phyloP scores from a whole-genome alignment of 1,284 basidiomycete species.

The Sanghuangporus baumii region DNA sequence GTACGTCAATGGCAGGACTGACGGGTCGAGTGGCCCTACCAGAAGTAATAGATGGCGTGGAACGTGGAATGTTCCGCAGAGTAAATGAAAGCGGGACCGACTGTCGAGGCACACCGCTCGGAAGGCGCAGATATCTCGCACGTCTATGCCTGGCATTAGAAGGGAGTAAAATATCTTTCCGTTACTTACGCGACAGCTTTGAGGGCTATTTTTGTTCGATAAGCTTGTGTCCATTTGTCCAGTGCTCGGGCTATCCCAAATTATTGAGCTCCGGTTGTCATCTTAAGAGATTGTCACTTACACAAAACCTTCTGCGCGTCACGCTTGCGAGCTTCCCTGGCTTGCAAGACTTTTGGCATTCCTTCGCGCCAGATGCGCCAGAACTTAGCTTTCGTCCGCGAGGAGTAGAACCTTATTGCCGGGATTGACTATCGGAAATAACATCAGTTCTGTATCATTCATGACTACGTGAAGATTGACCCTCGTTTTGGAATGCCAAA shows the following conservation, averaged over 20 bases:
- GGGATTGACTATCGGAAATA: constrained; percentile 53
- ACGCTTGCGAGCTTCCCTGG: constrained; percentile 57
- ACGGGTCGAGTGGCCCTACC: constrained; percentile 8
- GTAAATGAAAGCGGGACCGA: constrained; percentile 15
- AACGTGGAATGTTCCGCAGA: constrained; percentile 6
- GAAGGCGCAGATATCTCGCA: constrained; percentile 65
- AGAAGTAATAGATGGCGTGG: constrained; percentile 12
- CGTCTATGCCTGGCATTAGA: constrained; percentile 33
- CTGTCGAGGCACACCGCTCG: constrained; percentile 27
- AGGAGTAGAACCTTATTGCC: constrained; percentile 66
- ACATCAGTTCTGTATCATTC: constrained; percentile 18
- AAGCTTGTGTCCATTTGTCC: constrained; percentile 58
- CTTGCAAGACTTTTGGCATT: constrained; percentile 63
- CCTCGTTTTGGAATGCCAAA: constrained; percentile 69
- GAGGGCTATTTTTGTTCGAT: constrained; percentile 63
- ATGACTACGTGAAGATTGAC: constrained; percentile 30
- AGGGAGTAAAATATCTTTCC: background rate
- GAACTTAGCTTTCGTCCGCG: constrained; percentile 49
- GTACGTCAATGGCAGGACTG: background rate
- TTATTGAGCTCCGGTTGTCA: background rate
- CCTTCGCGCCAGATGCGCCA: constrained; percentile 62
- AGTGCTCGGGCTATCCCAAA: constrained; percentile 46
- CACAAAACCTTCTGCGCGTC: constrained; percentile 52
- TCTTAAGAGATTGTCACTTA: constrained; percentile 32
- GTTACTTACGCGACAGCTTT: constrained; percentile 72